Evolutionary conservation across 768 basidiomycete species (phyloP).

Genomic region (Tulasnella sp.): DNA sequence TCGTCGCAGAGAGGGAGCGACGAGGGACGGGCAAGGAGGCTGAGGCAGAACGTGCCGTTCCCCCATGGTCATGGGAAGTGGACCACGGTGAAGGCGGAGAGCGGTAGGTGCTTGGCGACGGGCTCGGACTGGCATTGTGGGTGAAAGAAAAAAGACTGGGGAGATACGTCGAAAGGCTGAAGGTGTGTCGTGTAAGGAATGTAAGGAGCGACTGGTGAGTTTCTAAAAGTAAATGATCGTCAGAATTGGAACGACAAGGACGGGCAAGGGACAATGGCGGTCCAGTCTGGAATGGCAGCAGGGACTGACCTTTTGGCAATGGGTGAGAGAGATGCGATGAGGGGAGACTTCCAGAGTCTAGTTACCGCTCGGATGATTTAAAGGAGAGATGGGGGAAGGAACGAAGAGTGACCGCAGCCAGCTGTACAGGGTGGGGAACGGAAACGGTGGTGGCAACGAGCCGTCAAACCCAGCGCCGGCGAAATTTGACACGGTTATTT

Average conservation of each 20-base stretch:
- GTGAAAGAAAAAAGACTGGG: neutral
- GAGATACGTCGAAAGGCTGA: neutral
- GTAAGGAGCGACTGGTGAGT: neutral
- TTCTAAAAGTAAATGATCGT: neutral
- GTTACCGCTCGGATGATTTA: neutral
- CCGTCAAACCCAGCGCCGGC: neutral
- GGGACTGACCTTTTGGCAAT: neutral
- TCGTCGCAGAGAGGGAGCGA: neutral
- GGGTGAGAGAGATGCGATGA: neutral
- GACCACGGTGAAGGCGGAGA: constrained; percentile 21
- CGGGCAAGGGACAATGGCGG: neutral
- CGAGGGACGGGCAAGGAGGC: constrained; percentile 11
- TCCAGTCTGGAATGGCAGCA: neutral
- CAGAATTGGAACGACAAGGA: neutral
- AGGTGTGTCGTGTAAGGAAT: neutral
- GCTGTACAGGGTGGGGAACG: neutral
- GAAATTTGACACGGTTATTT: constrained; percentile 6
- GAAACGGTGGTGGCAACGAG: constrained; percentile 7
- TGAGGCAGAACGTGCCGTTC: constrained; percentile 4
- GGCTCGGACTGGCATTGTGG: neutral
- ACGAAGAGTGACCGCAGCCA: constrained; percentile 1
- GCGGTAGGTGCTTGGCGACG: constrained; percentile 23
- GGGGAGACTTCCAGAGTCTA: constrained; percentile 2
- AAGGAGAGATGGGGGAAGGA: neutral
- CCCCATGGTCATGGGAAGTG: neutral